Base-by-base conservation (phyloP, 371 early-diverging fungal genomes). In the Syncephalastrum sp. region DNA sequence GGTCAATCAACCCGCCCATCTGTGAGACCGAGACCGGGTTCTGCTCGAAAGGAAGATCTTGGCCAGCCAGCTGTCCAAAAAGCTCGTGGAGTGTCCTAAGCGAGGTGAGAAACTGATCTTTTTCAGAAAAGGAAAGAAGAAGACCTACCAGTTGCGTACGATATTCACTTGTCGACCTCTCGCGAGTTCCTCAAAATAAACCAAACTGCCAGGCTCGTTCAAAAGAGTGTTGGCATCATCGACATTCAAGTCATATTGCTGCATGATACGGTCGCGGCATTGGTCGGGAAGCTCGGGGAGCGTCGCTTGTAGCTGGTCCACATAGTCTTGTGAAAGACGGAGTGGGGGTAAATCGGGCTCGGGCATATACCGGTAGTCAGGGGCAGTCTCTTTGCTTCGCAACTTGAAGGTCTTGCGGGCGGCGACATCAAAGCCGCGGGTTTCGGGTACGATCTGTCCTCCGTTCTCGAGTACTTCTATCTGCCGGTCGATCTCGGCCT, bases 351-450 rank as follows among this genome's bases (percentile, higher is more conserved):
- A 63, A 57, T 96, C 94, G 1, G 95, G 87, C 53, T 96, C 96
- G n/a, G 93, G 91, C 88, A 95, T 92, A 65, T 90, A 96, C 50
- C 94, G 79, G 66, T 96, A 95, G 67, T 96, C 96, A 0, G 83
- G 85, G 0, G 89, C 84, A 6, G 84, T 78, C 61, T 96, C 95
- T 65, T 96, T 96, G 46, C 83, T 77, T 52, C 96, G 69, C 10
- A 90, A 62, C 50, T 70, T 71, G 54, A 81, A 88, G 3, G 96
- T 95, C 29, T 65, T 65, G 19, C 79, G 78, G 5, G 69, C 68
- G 4, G 67, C 67, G 1, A 81, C 84, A 64, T 95, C 90, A 60
- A 82, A 92, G 12, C 92, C 89, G 8, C 93, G 75, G 0, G 97
- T 96, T 60, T 93, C 95, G 49, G 84, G 87, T 1, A 25, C 27